Percentiles rank a stretch among this genome's conserved stretches.
Conservation (phyloP, 306 rosid genomes). For the Castanopsis chinensis region DNA sequence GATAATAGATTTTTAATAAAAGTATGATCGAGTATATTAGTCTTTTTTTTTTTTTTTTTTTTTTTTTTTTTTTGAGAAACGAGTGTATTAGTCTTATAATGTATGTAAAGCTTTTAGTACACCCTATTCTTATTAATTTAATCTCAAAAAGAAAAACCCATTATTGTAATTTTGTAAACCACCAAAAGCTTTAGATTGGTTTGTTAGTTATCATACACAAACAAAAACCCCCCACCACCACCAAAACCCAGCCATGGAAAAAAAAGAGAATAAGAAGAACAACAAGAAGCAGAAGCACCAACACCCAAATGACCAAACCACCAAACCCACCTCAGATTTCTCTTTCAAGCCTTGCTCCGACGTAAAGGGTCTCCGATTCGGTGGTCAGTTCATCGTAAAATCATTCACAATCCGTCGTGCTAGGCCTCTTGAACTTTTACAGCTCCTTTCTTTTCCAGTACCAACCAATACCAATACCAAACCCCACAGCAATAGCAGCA, state of each 20-base stretch:
- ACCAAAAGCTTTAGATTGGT: slow-evolving; percentile 29
- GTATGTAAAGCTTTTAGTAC: too few relatives aligned
- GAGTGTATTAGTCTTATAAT: too few relatives aligned
- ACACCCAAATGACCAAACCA: slow-evolving; percentile 78
- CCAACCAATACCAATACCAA: slow-evolving; percentile 34
- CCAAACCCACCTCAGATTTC: slow-evolving; percentile 71
- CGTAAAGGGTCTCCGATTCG: slow-evolving; percentile 88
- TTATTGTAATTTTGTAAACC: neutral
- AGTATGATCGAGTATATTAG: too few relatives aligned
- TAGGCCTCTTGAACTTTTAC: slow-evolving; percentile 65
- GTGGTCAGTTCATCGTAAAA: slow-evolving; percentile 93
- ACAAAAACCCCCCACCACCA: slow-evolving; percentile 28
- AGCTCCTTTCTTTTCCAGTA: slow-evolving; percentile 63
- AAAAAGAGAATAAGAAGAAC: slow-evolving; percentile 55
- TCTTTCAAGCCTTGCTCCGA: slow-evolving; percentile 84
- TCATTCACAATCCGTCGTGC: slow-evolving; percentile 91
- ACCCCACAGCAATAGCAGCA: neutral
- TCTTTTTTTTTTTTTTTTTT: too few relatives aligned
- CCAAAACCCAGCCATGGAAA: slow-evolving; percentile 45
- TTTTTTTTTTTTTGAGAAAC: too few relatives aligned
- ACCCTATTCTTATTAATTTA: too few relatives aligned
- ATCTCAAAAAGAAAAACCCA: neutral
- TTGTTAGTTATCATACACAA: slow-evolving; percentile 22
- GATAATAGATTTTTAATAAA: too few relatives aligned
- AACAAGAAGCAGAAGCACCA: slow-evolving; percentile 89